These are phyloP conservation scores for Suhomyces sp. DNA, from an alignment of 805 yeast genomes.

Conservation along the genomic window DNA sequence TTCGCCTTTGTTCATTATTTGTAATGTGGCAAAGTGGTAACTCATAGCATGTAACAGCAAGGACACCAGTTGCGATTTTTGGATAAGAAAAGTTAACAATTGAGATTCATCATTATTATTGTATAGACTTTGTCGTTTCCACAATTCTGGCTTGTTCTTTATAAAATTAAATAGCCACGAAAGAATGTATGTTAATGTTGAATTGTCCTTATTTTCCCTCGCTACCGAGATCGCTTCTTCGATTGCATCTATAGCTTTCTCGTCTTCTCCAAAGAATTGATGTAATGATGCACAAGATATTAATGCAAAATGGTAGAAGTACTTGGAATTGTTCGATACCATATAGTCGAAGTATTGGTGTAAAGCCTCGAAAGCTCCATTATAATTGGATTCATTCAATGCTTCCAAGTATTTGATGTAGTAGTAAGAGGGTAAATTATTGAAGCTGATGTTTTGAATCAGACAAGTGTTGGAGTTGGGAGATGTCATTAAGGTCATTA, in stretches of 20 bases:
- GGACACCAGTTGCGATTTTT: slow-evolving; percentile 52
- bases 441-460: slow-evolving; percentile 32
- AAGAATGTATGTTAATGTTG: slow-evolving; percentile 68
- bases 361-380: slow-evolving; percentile 48
- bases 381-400: slow-evolving; percentile 60
- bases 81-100: slow-evolving; percentile 58
- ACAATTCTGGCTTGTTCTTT: slow-evolving; percentile 61
- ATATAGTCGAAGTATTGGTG: slow-evolving; percentile 72
- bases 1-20: slow-evolving; percentile 52
- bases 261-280: slow-evolving; percentile 62
- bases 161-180: slow-evolving; percentile 74
- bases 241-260: slow-evolving; percentile 72
- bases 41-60: slow-evolving; percentile 56
- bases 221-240: slow-evolving; percentile 89
- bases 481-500: slow-evolving; percentile 48
- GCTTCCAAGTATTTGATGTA: slow-evolving; percentile 62
- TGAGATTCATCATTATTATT: slow-evolving; percentile 57
- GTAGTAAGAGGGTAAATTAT: slow-evolving; percentile 41
- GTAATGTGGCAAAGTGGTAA: slow-evolving; percentile 62
- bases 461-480: slow-evolving; percentile 37
- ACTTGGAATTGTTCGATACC: slow-evolving; percentile 62
- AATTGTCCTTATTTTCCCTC: slow-evolving; percentile 74
- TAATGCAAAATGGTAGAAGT: slow-evolving; percentile 74
- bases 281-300: slow-evolving; percentile 71
- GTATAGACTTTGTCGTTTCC: slow-evolving; percentile 47